phyloP scores from a whole-genome alignment of 768 basidiomycete species.

The Steccherinum ochraceum region DNA sequence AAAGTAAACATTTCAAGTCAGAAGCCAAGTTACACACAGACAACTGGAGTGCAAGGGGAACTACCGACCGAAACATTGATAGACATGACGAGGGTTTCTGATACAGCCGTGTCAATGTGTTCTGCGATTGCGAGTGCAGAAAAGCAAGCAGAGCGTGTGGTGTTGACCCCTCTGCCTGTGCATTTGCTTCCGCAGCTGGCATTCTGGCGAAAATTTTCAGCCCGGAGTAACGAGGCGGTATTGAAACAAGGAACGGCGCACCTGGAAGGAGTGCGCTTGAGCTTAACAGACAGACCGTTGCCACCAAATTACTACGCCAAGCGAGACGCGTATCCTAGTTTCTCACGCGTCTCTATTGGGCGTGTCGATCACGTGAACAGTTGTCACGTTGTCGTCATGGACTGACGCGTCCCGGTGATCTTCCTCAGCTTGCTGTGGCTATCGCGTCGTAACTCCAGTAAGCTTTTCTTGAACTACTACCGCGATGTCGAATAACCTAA shows the following conservation, averaged over 20 bases:
- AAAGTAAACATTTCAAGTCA: background rate
- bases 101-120: constrained; percentile 72
- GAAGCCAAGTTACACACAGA: background rate
- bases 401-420: background rate
- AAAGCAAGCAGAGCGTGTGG: constrained; percentile 74
- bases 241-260: background rate
- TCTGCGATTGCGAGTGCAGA: constrained; percentile 75
- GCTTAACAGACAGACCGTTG: background rate
- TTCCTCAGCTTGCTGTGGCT: background rate
- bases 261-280: no score
- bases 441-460: background rate
- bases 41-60: constrained; percentile 2
- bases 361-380: background rate
- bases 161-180: background rate
- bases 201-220: no score
- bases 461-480: background rate
- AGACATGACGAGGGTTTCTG: constrained; percentile 84
- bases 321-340: background rate
- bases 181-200: background rate
- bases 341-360: background rate
- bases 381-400: background rate
- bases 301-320: background rate
- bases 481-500: constrained; percentile 19
- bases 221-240: no score
- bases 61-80: constrained; percentile 74